phyloP scores from a whole-genome alignment of 176 grass and related monocot genomes.

The Metroxylon sagu region DNA sequence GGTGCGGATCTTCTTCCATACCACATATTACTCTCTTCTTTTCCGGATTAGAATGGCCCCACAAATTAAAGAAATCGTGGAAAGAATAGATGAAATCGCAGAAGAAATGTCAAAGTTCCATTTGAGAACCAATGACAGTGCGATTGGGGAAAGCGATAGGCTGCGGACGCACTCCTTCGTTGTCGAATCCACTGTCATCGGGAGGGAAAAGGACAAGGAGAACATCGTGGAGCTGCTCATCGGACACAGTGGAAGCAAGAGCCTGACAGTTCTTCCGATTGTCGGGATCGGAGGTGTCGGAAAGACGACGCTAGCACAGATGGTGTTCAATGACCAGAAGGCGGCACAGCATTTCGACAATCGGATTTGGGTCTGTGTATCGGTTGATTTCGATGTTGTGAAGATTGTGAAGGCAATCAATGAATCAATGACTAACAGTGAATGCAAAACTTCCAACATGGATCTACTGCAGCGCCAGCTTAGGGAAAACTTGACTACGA shows the following conservation, averaged over 20 bases:
- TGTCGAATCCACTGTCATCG: conserved; percentile 7
- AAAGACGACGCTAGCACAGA: conserved; percentile 32
- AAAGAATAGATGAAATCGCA: too few species aligned
- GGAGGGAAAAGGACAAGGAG: conserved; percentile 21
- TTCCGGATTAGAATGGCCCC: conserved; percentile 1
- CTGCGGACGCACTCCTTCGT: conserved; percentile 7
- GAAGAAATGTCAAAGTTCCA: conserved; percentile 4
- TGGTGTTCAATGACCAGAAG: conserved; percentile 20
- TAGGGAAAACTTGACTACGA: not conserved
- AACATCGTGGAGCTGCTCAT: conserved; percentile 19
- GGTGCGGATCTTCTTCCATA: not conserved
- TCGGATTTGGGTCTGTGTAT: conserved; percentile 31
- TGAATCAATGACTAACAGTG: not conserved
- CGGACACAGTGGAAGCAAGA: not conserved
- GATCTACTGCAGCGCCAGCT: not conserved
- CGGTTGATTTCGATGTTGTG: conserved; percentile 15
- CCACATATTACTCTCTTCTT: not conserved
- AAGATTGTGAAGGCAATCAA: conserved; percentile 14
- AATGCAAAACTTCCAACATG: not conserved
- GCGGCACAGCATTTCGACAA: conserved; percentile 18
- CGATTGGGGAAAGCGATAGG: too few species aligned
- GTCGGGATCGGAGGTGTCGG: conserved; percentile 40
- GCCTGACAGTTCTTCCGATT: conserved; percentile 22
- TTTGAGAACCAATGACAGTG: not conserved
- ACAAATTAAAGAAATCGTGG: conserved; percentile 3